Base-by-base conservation (phyloP, 495 filamentous ascomycete species). In the Aspergillus mulundensis region DNA sequence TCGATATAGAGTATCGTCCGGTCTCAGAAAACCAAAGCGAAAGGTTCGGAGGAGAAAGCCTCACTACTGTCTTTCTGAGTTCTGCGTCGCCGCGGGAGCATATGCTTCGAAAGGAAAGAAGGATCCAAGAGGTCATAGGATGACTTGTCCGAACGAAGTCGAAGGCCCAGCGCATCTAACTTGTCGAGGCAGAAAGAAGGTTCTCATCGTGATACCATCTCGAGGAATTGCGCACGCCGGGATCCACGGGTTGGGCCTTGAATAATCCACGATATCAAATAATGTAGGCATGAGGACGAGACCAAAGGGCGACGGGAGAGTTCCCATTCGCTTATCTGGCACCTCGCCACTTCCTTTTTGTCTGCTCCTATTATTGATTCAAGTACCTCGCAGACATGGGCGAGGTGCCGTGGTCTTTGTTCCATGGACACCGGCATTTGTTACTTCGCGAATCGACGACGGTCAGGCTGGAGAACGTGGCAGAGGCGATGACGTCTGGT, bases 401-500 rank as follows among this genome's bases (percentile, higher is more conserved):
- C 32, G 32, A 28, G 25, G 25, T 8, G 25, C 25, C 5, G 32
- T 3, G 32, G 32, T 36, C 30, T 49, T 21, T 49, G 20, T 50
- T 21, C 19, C 49, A 25, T 51, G 49, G 19, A 18, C 14, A 21
- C 18, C 7, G 25, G 25, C 24, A 49, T 11, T 45, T 21, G 43
- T n/a, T 16, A 24, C 21, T 24, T 28, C 43, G 43, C 10, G 21
- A 24, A n/a, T 6, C 41, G 12, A 47, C 19, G 30, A 53, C 46
- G 32, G 15, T 43, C 23, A 48, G 23, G 23, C 41, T 21, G 23
- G 38, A 23, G 42, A 57, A 57, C 40, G 54, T 57, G 46, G 54
- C 49, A 49, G 49, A 18, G 20, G 43, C 15, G n/a, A 11, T 40
- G 43, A 46, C 14, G 30, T 41, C 20, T 50, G 30, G 34, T 19